Base-by-base conservation (phyloP, 2,329 filamentous ascomycete species). In the Rutstroemia sp. region DNA sequence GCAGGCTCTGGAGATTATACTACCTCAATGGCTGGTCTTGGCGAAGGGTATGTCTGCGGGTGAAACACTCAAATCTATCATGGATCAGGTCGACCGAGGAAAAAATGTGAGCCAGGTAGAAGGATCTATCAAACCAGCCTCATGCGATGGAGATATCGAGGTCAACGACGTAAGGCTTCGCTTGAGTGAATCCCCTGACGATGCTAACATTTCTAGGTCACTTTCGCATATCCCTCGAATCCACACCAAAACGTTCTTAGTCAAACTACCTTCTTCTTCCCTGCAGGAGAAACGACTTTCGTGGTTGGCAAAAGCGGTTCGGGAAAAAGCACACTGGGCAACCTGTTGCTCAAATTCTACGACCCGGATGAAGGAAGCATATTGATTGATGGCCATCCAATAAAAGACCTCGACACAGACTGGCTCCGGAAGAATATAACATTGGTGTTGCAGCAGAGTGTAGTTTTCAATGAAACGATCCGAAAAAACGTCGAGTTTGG, bases 311-410 rank as follows among this genome's bases (percentile, higher is more conserved):
- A 79, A 64, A 96, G 90, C 65, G 94, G 94, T 0, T 96, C 89
- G 2, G 92, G 92, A 0, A 97, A 97, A 70, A 96, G 90, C 63
- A 97, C 92, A 0, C 67, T 97, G 1, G 85, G 87, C 1, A 90
- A 89, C 66, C 76, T 97, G 0, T 76, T 97, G 0, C 77, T 91
- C 51, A 82, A 85, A 12, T 88, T 95, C 63, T 96, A 96, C 66
- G 75, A 81, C 6, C 82, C 88, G 0, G 70, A 73, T 0, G 73
- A 73, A 0, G 92, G 92, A 0, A 70, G 79, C 0, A 84, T 96
- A 16, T 68, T 78, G 0, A 73, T 97, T 9, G 90, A 95, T 65
- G 83, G 80, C 0, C 68, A 78, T 1, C 73, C 81, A 0, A 73
- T 94, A 2, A 68, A 79, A n/a, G 73, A 72, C 0, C 72, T 96